Evolutionary conservation across 495 filamentous ascomycete species (phyloP), one percentile per base, ranked within the genome.

Genomic region (Oidiodendron maius): DNA sequence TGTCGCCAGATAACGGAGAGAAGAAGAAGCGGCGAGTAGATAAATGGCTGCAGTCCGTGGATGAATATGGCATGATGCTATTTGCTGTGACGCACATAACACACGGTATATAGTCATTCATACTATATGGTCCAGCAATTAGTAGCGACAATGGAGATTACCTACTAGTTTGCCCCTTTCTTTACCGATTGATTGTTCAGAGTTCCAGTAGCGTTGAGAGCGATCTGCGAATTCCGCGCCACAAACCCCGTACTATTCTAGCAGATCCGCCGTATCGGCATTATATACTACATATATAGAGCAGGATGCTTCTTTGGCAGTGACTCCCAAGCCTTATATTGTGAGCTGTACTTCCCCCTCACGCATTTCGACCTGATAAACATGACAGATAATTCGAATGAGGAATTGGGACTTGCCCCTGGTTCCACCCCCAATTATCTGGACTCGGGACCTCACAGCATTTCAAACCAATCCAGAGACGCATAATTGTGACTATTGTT

Each of bases 11-110:
- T 15, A 3, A 4, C 12, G 24, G 17, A 16, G 74, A 47, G 44
- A 63, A 66, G 44, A 63, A 66, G 49, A 60, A 60, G 0, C 54
- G 42, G 1, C 56, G 69, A 51, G 66, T 71, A 1, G 66, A 74
- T 46, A 61, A 44, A 4, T 74, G 72, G 71, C 49, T 74, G 9
- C 65, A 70, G 44, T 56, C 61, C 22, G 40, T 73, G 13, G 71
- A 75, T 50, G 69, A 71, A 51, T 75, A 62, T 58, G 72, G 71
- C 18, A 71, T 63, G 0, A 72, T 74, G 71, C 56, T 75, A n/a
- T 73, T 66, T 45, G 63, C 71, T 0, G 66, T 71, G 9, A 42
- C 40, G 26, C 4, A 24, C n/a, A n/a, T n/a, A n/a, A n/a, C n/a
- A n/a, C n/a, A n/a, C n/a, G n/a, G n/a, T n/a, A n/a, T n/a, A n/a